Base-by-base conservation (phyloP, 2,329 filamentous ascomycete genomes). In the Xylariaceae sp. region DNA sequence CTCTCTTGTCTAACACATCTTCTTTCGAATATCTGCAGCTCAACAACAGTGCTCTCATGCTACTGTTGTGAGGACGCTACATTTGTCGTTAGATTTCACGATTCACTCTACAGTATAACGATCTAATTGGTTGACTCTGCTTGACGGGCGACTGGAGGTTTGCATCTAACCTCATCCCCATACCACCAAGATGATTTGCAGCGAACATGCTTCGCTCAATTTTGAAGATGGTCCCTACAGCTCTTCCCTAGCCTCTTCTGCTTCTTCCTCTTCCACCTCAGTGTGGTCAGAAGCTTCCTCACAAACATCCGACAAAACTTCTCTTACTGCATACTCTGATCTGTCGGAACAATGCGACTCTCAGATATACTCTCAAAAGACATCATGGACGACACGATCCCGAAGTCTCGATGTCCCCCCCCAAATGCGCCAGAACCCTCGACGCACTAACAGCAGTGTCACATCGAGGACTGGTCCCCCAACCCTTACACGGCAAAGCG, bases 401-500 rank as follows among this genome's bases (percentile, higher is more conserved):
- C 61, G 66, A 42, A 58, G 65, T n/a, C 57, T 61, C 44, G 67
- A 76, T 47, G 69, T 84, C 36, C 75, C 83, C 27, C 65, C 73
- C 42, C 80, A 85, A 58, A 72, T 83, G 60, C 80, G 84, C 52
- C 82, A 83, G 59, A 81, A 85, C 54, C 79, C 80, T 8, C 74
- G 80, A 49, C 75, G 77, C 52, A 79, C 76, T 40, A 75, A 71
- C 47, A 72, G 70, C 52, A 77, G 79, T 50, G 67, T 75, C 23
- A 73, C 74, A 45, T 68, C 75, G 48, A 75, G 77, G 58, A 68
- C 79, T 55, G 78, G 79, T 59, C 86, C 87, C 58, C 88, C 92
- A 40, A 71, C 85, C 47, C 79, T 96, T 54, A 77, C 91, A 53
- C 85, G 91, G 61, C 91, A 96, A 73, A 82, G 83, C 62, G 90